phyloP scores from a whole-genome alignment of 2,329 filamentous ascomycete genomes.

The Lecanicillium sp. region DNA sequence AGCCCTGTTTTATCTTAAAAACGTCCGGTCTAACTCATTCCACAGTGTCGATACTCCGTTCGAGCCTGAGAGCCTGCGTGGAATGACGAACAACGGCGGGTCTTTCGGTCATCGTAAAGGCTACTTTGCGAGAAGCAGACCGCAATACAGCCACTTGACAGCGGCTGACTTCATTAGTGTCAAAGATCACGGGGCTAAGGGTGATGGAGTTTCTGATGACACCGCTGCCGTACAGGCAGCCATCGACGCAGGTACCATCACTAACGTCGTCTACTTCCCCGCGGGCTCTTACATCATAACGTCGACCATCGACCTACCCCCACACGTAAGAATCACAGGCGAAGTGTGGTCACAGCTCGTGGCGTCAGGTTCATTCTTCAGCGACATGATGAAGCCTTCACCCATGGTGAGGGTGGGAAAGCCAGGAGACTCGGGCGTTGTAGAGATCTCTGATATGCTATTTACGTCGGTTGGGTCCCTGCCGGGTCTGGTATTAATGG shows the following conservation, averaged over 20 bases:
- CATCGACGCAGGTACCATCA: constrained; percentile 13
- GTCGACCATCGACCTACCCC: constrained; percentile 41
- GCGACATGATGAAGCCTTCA: constrained; percentile 53
- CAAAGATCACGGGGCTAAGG: constrained; percentile 27
- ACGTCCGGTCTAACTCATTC: too few relatives aligned
- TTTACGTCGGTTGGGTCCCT: constrained; percentile 58
- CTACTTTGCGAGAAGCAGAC: constrained; percentile 14
- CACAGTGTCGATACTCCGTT: too few relatives aligned
- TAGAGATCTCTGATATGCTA: constrained; percentile 65
- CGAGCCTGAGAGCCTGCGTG: too few relatives aligned
- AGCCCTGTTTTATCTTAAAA: too few relatives aligned
- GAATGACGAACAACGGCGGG: too few relatives aligned
- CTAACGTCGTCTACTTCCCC: constrained; percentile 21
- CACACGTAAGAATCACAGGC: constrained; percentile 60
- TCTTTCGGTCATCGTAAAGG: not conserved
- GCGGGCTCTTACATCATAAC: constrained; percentile 23
- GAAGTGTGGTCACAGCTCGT: constrained; percentile 65
- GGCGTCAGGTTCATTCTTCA: constrained; percentile 51
- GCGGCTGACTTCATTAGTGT: constrained; percentile 15
- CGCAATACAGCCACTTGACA: constrained; percentile 36
- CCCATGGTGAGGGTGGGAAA: constrained; percentile 62
- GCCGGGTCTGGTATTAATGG: constrained; percentile 61
- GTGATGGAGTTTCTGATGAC: constrained; percentile 38
- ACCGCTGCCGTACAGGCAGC: constrained; percentile 19
- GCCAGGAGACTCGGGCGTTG: constrained; percentile 53